These are phyloP conservation scores for Micractinium sp. DNA, from an alignment of 139 green algal genomes.

Conservation along the genomic window DNA sequence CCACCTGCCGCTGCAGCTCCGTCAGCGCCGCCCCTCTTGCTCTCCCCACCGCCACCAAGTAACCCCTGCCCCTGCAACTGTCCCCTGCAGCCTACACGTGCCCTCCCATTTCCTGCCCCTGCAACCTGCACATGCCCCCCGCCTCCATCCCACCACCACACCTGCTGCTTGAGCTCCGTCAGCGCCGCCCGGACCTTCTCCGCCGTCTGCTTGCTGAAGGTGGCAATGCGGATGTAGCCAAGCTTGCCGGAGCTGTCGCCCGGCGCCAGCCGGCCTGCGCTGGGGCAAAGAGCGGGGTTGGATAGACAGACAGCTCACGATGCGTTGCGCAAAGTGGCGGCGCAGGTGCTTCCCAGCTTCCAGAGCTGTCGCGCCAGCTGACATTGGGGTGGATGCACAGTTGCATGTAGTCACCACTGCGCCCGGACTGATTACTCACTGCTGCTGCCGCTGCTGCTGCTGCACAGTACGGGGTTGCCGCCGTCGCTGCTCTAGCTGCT, in stretches of 20 bases:
- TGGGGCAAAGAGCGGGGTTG: neutral
- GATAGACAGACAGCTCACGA: too few species aligned
- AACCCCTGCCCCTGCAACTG: neutral
- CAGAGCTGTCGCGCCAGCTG: neutral
- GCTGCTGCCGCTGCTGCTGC: neutral
- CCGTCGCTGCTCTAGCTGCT: too few species aligned
- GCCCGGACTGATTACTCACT: neutral
- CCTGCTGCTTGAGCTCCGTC: slow-evolving; percentile 50
- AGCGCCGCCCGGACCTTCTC: slow-evolving; percentile 68
- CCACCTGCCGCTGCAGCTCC: neutral
- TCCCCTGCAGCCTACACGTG: neutral
- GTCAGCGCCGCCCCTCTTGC: too few species aligned
- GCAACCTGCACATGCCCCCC: too few species aligned
- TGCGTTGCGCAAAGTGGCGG: too few species aligned
- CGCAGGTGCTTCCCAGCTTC: neutral
- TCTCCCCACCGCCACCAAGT: too few species aligned
- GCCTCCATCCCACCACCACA: neutral
- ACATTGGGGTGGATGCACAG: too few species aligned
- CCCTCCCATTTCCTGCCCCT: too few species aligned
- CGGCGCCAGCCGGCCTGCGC: slow-evolving; percentile 13
- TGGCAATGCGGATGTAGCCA: slow-evolving; percentile 88
- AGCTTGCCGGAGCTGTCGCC: slow-evolving; percentile 43
- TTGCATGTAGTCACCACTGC: too few species aligned
- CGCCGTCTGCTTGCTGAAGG: slow-evolving; percentile 87
- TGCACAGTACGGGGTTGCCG: too few species aligned